Conservation (phyloP, 2,329 filamentous ascomycete species). For the Claviceps humidiphila region DNA sequence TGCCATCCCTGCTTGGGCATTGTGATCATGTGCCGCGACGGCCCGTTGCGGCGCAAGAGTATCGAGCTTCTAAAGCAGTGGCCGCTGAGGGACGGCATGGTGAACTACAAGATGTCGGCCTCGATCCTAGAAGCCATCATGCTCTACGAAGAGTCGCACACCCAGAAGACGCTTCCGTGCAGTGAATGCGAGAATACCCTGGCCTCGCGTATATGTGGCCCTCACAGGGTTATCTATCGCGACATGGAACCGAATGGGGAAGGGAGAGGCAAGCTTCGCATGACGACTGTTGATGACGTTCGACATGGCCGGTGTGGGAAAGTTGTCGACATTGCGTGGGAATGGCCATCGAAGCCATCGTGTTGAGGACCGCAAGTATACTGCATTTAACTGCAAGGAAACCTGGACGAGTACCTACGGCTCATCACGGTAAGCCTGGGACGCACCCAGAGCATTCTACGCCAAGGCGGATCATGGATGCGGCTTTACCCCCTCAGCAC, state of each 20-base stretch:
- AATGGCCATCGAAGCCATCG: neutral
- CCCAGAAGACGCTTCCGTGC: neutral
- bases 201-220: neutral
- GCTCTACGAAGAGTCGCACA: constrained; percentile 1
- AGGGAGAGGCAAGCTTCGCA: neutral
- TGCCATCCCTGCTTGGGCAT: constrained; percentile 1
- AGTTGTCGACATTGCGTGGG: constrained; percentile 1
- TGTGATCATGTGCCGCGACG: constrained; percentile 1
- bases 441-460: no score
- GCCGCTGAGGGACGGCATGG: constrained; percentile 2
- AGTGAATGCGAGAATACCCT: neutral
- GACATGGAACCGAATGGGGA: neutral
- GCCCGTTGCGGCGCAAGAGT: neutral
- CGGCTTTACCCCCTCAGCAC: no score
- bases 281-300: constrained; percentile 1
- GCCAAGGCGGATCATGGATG: no score
- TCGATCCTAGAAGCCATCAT: neutral
- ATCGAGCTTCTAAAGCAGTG: neutral
- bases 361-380: no score
- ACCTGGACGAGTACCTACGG: no score
- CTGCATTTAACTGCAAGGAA: no score
- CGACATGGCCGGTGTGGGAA: neutral
- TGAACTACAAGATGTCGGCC: constrained; percentile 3
- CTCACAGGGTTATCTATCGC: constrained; percentile 1
- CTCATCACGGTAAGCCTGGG: no score